phyloP scores from a whole-genome alignment of 495 filamentous ascomycete genomes.

The Podospora tetraspora region DNA sequence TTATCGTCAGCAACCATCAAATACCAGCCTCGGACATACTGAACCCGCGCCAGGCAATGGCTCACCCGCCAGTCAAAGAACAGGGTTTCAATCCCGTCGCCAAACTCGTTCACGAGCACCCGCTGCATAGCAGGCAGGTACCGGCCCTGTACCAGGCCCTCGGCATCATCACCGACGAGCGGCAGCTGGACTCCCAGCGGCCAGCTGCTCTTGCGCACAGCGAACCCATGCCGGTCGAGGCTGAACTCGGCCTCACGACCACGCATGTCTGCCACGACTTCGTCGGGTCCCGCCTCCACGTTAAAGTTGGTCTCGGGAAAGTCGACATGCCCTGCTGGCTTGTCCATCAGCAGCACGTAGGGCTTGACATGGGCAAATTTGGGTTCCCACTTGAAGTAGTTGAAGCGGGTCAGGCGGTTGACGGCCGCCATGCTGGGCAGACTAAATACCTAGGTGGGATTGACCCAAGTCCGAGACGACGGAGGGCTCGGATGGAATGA shows the following conservation, averaged over 20 bases:
- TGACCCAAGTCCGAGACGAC: not conserved
- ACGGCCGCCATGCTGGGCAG: not conserved
- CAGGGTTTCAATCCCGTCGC: not conserved
- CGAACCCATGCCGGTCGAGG: not conserved
- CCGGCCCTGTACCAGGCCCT: not conserved
- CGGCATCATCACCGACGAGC: not conserved
- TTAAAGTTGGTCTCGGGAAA: not conserved
- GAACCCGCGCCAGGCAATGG: no score
- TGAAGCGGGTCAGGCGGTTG: not conserved
- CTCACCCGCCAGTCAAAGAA: not conserved
- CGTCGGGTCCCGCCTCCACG: not conserved
- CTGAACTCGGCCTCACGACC: not conserved
- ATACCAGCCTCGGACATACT: not conserved
- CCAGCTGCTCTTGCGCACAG: not conserved
- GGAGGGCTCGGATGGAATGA: not conserved
- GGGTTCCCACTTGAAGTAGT: not conserved
- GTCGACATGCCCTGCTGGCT: not conserved
- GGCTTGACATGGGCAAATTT: not conserved
- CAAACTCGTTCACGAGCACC: not conserved
- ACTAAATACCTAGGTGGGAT: not conserved
- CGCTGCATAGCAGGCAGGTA: not conserved
- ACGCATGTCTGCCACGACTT: not conserved
- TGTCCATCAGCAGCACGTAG: not conserved
- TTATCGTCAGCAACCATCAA: not conserved
- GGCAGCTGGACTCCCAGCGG: not conserved